Evolutionary conservation across 2,329 filamentous ascomycete genomes (phyloP).

Genomic region (Thielaviopsis ethacetica): DNA sequence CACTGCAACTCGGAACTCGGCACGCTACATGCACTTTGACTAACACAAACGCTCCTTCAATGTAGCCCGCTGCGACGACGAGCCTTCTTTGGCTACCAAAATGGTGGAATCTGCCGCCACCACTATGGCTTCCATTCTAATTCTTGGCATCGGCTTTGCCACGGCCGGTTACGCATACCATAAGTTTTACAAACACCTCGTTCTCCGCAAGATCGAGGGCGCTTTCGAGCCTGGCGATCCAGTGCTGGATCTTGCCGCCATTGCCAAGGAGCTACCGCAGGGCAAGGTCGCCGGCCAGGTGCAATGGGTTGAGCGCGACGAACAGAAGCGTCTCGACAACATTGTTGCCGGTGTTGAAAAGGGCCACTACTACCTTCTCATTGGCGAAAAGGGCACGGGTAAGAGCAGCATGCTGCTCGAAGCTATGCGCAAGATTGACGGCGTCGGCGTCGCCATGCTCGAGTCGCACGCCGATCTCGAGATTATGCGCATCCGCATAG

Average conservation of each 20-base stretch:
- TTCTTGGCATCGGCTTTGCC: constrained; percentile 49
- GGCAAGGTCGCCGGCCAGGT: constrained; percentile 23
- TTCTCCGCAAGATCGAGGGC: constrained; percentile 81
- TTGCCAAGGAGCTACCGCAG: constrained; percentile 37
- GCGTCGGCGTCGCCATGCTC: constrained; percentile 83
- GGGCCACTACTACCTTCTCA: constrained; percentile 80
- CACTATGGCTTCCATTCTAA: constrained; percentile 56
- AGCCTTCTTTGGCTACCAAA: constrained; percentile 32
- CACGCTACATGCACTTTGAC: neutral
- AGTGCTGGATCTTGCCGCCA: constrained; percentile 63
- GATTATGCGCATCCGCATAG: constrained; percentile 82
- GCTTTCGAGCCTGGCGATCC: constrained; percentile 89
- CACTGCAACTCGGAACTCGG: neutral
- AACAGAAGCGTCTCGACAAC: constrained; percentile 66
- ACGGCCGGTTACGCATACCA: constrained; percentile 64
- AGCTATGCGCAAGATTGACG: constrained; percentile 84
- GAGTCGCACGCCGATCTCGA: constrained; percentile 91
- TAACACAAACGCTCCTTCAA: neutral
- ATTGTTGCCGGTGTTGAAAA: constrained; percentile 58
- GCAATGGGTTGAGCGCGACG: constrained; percentile 70
- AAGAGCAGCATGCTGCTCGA: constrained; percentile 95
- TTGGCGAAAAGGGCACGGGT: constrained; percentile 91
- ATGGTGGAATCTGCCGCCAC: constrained; percentile 62
- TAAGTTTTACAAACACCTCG: constrained; percentile 72
- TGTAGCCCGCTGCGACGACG: constrained; percentile 11